These are phyloP conservation scores for Penicillium brasilianum DNA, from an alignment of 2,329 filamentous ascomycete genomes.

Conservation along the genomic window DNA sequence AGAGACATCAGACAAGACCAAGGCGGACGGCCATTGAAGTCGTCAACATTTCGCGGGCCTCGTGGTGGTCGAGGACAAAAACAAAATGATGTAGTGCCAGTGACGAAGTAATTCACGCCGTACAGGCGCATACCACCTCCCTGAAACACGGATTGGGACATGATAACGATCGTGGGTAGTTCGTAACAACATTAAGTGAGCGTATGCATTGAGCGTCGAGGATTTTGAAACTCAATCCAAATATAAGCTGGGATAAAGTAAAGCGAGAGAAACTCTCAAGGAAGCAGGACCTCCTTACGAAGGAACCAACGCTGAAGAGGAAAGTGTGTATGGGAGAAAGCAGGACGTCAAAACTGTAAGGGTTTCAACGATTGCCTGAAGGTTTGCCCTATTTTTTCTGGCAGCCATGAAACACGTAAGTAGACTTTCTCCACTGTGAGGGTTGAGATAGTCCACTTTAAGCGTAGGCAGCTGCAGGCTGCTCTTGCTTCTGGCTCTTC, in stretches of 20 bases:
- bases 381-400: not conserved
- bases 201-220: constrained; percentile 9
- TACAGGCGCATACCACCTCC: not conserved
- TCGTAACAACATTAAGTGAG: constrained; percentile 32
- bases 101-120: not conserved
- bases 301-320: constrained; percentile 19
- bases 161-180: constrained; percentile 31
- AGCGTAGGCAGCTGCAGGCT: constrained; percentile 18
- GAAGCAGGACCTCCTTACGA: constrained; percentile 15
- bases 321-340: constrained; percentile 5
- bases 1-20: constrained; percentile 9
- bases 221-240: constrained; percentile 9
- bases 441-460: constrained; percentile 23
- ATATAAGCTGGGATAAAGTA: constrained; percentile 11
- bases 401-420: not conserved
- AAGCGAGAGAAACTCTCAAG: constrained; percentile 12
- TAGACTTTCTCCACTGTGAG: not conserved
- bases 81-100: not conserved
- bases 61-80: not conserved
- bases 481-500: constrained; percentile 37
- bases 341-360: constrained; percentile 11
- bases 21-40: constrained; percentile 13
- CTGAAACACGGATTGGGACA: not conserved
- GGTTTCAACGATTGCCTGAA: constrained; percentile 3
- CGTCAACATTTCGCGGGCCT: constrained; percentile 22